phyloP scores from a whole-genome alignment of 2,329 filamentous ascomycete genomes.

The Thielaviopsis ethacetica region DNA sequence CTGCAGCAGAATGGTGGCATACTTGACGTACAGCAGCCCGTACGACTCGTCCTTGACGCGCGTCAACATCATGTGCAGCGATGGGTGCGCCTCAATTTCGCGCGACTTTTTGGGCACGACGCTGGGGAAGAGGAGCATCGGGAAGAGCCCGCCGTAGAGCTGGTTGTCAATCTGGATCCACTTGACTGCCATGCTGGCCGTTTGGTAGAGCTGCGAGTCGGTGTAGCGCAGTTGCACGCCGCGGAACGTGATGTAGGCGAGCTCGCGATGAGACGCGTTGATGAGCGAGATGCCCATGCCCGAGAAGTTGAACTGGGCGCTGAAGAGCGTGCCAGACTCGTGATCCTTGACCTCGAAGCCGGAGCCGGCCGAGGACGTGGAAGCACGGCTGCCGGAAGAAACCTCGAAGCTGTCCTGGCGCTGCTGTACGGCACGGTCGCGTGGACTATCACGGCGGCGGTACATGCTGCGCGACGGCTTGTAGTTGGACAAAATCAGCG shows the following conservation, averaged over 20 bases:
- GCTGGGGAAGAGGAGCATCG: slow-evolving; percentile 90
- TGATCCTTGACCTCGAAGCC: slow-evolving; percentile 91
- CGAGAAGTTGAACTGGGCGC: slow-evolving; percentile 71
- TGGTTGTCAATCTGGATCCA: slow-evolving; percentile 99
- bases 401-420: not conserved
- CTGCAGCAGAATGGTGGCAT: slow-evolving; percentile 81
- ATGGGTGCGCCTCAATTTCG: slow-evolving; percentile 91
- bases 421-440: not conserved
- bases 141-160: slow-evolving; percentile 94
- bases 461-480: slow-evolving; percentile 87
- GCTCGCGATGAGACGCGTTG: slow-evolving; percentile 78
- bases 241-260: slow-evolving; percentile 84
- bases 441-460: slow-evolving; percentile 13
- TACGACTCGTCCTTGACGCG: slow-evolving; percentile 97
- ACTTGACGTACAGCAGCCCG: slow-evolving; percentile 95
- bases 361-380: slow-evolving; percentile 1
- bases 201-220: slow-evolving; percentile 89
- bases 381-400: too few species aligned
- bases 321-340: slow-evolving; percentile 76
- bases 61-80: slow-evolving; percentile 79
- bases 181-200: slow-evolving; percentile 76
- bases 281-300: slow-evolving; percentile 87
- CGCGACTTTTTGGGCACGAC: slow-evolving; percentile 94
- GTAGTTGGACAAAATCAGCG: slow-evolving; percentile 85
- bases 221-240: slow-evolving; percentile 83